phyloP scores from a whole-genome alignment of 2,329 filamentous ascomycete species.

The Gnomoniopsis smithogilvyi region DNA sequence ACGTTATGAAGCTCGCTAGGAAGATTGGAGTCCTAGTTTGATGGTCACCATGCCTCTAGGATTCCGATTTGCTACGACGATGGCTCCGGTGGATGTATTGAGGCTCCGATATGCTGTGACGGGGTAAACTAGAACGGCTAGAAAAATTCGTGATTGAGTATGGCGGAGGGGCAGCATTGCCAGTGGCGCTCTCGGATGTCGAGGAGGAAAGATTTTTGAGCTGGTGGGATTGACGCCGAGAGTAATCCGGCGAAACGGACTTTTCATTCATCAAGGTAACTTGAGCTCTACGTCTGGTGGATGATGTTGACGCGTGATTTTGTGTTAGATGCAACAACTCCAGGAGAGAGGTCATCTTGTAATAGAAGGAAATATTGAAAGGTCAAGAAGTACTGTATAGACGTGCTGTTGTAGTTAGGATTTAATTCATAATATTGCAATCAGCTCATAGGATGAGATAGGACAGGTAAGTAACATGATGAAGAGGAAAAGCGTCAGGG shows the following conservation, averaged over 20 bases:
- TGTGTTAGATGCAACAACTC: neutral
- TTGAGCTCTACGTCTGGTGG: neutral
- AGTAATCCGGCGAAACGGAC: neutral
- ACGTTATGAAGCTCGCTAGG: neutral
- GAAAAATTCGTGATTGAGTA: neutral
- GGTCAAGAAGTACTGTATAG: neutral
- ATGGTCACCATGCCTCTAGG: neutral
- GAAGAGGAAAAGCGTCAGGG: neutral
- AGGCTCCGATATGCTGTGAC: neutral
- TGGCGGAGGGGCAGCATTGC: neutral
- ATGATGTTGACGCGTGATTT: neutral
- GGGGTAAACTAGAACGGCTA: neutral
- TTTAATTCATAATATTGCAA: neutral
- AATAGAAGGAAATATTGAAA: neutral
- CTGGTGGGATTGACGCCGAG: neutral
- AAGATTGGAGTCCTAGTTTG: too few species aligned
- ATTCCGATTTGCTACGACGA: conserved; percentile 1
- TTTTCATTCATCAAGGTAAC: neutral
- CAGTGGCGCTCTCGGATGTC: neutral
- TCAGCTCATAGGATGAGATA: neutral
- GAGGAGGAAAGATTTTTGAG: neutral
- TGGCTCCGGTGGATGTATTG: neutral
- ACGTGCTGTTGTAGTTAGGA: neutral
- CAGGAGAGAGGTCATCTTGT: neutral
- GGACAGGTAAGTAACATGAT: neutral